A percentile compares a stretch with the other conserved stretches of the same genome.
These are phyloP conservation scores for Capillidium rhysosporum DNA, from an alignment of 371 early-diverging fungal species.

Conservation along the genomic window DNA sequence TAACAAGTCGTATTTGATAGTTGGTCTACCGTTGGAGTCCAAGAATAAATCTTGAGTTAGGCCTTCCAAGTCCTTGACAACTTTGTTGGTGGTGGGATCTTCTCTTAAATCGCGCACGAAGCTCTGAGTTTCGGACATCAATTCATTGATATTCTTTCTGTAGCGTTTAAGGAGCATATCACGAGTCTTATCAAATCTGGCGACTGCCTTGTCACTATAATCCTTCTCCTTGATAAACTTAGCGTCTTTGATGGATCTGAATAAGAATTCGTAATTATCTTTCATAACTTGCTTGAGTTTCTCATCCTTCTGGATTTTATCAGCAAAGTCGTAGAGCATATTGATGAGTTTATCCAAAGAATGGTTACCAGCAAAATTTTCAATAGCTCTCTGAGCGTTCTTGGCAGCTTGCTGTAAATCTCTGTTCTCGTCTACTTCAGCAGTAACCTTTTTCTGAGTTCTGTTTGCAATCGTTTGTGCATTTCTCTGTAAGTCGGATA, in stretches of 20 bases:
- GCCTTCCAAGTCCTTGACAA: conserved; percentile 12
- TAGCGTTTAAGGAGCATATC: conserved; percentile 11
- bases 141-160: conserved; percentile 7
- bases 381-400: conserved; percentile 17
- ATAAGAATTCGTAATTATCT: conserved; percentile 12
- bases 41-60: conserved; percentile 17
- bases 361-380: conserved; percentile 17
- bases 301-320: conserved; percentile 11
- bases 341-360: conserved; percentile 15
- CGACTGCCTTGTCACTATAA: conserved; percentile 10
- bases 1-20: conserved; percentile 20
- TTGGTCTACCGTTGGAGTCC: conserved; percentile 17
- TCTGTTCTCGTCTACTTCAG: conserved; percentile 5
- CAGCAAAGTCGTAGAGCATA: conserved; percentile 11
- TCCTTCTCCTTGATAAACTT: conserved; percentile 12
- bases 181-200: conserved; percentile 13
- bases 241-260: conserved; percentile 12
- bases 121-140: conserved; percentile 10
- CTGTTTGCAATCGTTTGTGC: conserved; percentile 8
- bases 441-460: background rate
- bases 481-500: conserved; percentile 8
- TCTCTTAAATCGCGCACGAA: conserved; percentile 12
- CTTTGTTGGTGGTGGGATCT: conserved; percentile 12
- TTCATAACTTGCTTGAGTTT: conserved; percentile 11
- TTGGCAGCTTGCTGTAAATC: conserved; percentile 10